Base-by-base conservation (phyloP, 768 basidiomycete genomes). In the Phaffia australis region DNA sequence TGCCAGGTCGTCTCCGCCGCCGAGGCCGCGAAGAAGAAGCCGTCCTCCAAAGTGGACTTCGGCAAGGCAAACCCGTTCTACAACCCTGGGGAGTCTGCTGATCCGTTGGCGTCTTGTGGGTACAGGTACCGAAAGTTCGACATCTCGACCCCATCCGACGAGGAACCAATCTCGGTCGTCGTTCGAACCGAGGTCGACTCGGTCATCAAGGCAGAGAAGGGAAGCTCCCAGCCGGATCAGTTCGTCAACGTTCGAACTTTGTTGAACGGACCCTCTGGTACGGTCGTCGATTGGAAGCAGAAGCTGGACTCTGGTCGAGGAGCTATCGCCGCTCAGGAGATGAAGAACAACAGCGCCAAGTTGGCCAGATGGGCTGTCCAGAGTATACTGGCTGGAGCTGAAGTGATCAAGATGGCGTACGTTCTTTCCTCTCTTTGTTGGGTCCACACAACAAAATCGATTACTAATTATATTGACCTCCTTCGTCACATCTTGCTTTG, bases 291-390 rank as follows among this genome's bases (percentile, higher is more conserved):
- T 77, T 99, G 95, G 95, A 84, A 93, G 46, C 83, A 88, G n/a
- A 94, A 94, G 78, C 79, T 99, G 52, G 95, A 99, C 77, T 85
- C 88, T 5, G 92, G 97, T 77, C 84, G 92, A 55, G 95, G 95
- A 69, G 95, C 95, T 1, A 94, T 99, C 52, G 92, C 98, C 68
- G 91, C 95, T 47, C 93, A 90, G 29, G 95, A 99, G 81, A 98
- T 98, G 95, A 99, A 98, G 81, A 99, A 99, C 78, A 99, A 99
- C 79, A 89, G 87, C 72, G 92, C 87, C 79, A 99, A 99, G 77
- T 82, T 99, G 32, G 92, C 93, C 23, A 87, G 94, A 73, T 99
- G 94, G 92, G 86, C 94, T 0, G 89, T 97, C 21, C 92, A 97
- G 80, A 88, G 88, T 74, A 81, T 97, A 49, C 80, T 99, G 47